Evolutionary conservation across 805 yeast genomes (phyloP), one percentile per base, ranked within the genome.

Genomic region (Candida nitratophila): DNA sequence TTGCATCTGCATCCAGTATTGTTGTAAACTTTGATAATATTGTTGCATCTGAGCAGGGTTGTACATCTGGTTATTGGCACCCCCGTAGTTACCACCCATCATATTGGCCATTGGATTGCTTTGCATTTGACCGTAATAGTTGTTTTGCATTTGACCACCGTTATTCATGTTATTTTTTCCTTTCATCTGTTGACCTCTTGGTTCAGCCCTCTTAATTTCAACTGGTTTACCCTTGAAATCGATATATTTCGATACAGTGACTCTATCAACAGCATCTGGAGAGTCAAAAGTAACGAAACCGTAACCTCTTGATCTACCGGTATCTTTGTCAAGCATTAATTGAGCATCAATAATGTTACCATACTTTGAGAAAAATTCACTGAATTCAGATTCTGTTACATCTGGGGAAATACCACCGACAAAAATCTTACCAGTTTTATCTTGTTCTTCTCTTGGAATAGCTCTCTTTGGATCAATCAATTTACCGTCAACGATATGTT

Each of bases 401-500:
- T 87, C 91, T 19, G 95, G 86, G 43, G 95, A 90, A 48, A 91
- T 85, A 53, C 99, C 99, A 52, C 99, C 99, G 35, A 91, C 97
- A 59, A 91, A 91, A 52, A 91, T 90, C 69, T 91, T 91, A 54
- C 97, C 96, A 16, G 96, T 88, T 61, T 86, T 86, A 61, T 90
- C 96, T 65, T 91, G 99, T 64, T 91, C 97, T 61, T 91, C 97
- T 63, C 87, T 84, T 31, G 98, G 97, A 56, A 91, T 91, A 22
- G 99, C 97, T 57, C 98, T 78, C 64, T 91, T 91, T 34, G 99
- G 98, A 62, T 91, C 99, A 60, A 91, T 93, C 47, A 91, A 84
- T 65, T 91, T 91, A 50, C 98, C 98, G 59, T 91, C 99, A 42
- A 91, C 70, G 44, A 87, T 78, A 62, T 91, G 99, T 58, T 86